Evolutionary conservation across 352 stramenopile species (phyloP).

Genomic region (Pythium dissotocum): DNA sequence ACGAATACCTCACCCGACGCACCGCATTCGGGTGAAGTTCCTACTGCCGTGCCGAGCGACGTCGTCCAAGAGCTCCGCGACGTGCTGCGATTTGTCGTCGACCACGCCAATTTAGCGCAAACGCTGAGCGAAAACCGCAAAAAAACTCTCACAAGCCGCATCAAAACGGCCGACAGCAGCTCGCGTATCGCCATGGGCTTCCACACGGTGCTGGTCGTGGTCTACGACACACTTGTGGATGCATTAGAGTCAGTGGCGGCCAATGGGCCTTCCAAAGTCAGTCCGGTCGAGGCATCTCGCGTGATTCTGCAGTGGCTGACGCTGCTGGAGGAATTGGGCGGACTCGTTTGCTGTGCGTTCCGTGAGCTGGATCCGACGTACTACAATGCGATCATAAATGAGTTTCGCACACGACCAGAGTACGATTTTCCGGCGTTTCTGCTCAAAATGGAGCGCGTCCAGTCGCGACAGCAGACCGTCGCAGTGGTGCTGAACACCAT

Average conservation of each 20-base stretch:
- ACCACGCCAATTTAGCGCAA: constrained; percentile 33
- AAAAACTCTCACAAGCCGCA: constrained; percentile 32
- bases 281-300: background rate
- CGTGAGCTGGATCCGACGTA: constrained; percentile 42
- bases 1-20: background rate
- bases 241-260: background rate
- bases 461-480: constrained; percentile 34
- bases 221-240: constrained; percentile 47
- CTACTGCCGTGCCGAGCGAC: background rate
- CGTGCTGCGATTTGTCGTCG: constrained; percentile 31
- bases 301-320: constrained; percentile 34
- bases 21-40: background rate
- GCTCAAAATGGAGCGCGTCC: constrained; percentile 40
- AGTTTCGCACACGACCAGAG: constrained; percentile 35
- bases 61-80: constrained; percentile 31
- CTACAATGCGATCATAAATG: constrained; percentile 33
- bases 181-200: constrained; percentile 33
- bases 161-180: constrained; percentile 37
- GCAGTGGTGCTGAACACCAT: constrained; percentile 49
- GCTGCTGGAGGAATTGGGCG: constrained; percentile 43
- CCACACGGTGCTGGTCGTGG: constrained; percentile 39
- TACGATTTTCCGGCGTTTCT: constrained; percentile 41
- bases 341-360: constrained; percentile 41
- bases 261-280: background rate
- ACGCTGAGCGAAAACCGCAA: constrained; percentile 45